These are phyloP conservation scores for Dactylellina cionopaga DNA, from an alignment of 2,329 filamentous ascomycete genomes.

Conservation along the genomic window DNA sequence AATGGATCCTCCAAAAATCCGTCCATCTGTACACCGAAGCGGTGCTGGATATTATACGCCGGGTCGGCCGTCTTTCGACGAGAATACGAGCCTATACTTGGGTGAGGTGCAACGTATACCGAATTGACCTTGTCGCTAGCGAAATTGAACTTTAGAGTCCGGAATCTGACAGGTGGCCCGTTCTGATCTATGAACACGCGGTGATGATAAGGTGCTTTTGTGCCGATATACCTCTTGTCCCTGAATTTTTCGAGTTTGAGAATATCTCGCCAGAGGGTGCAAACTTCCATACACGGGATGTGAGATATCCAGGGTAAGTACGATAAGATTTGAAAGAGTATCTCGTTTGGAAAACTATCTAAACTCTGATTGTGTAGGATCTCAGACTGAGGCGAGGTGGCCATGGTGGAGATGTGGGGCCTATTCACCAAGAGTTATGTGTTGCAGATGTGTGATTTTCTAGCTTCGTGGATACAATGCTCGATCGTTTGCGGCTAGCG, in stretches of 20 bases:
- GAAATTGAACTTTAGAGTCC: conserved; percentile 12
- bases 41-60: not conserved
- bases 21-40: conserved; percentile 1
- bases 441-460: too few relatives aligned
- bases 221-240: conserved; percentile 6
- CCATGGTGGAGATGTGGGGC: too few relatives aligned
- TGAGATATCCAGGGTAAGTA: conserved; percentile 21
- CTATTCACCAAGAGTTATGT: too few relatives aligned
- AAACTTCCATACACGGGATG: conserved; percentile 34
- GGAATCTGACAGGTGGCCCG: not conserved
- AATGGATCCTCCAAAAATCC: not conserved
- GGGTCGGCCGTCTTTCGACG: not conserved
- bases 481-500: too few relatives aligned
- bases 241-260: not conserved
- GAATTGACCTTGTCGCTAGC: not conserved
- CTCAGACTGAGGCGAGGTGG: too few relatives aligned
- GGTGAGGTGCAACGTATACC: not conserved
- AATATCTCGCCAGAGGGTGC: conserved; percentile 6
- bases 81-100: not conserved
- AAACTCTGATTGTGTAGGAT: not conserved
- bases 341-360: not conserved
- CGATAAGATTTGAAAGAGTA: conserved; percentile 12
- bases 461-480: too few relatives aligned
- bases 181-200: not conserved
- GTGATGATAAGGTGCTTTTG: not conserved